A percentile compares a stretch with the other conserved stretches of the same genome.
Conservation (phyloP, 176 grass and related monocot genomes). For the Juncus effusus region DNA sequence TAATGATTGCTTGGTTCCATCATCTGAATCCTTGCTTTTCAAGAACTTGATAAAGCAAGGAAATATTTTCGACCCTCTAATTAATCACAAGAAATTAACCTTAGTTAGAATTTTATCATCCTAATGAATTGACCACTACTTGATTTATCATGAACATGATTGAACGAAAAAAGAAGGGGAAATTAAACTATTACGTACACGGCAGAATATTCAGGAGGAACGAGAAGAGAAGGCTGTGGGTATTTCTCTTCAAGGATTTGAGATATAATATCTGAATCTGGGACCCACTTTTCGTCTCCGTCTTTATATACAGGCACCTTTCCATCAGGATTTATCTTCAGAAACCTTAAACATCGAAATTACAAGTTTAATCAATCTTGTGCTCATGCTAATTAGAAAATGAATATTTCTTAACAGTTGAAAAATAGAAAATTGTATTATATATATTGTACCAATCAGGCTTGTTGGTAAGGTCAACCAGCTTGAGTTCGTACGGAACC, state of each 20-base stretch:
- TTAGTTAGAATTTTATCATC: not conserved
- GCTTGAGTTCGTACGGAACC: conserved; percentile 60
- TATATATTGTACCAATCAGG: conserved; percentile 54
- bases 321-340: conserved; percentile 72
- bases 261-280: conserved; percentile 78
- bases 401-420: not conserved
- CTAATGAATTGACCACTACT: not conserved
- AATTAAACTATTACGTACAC: conserved; percentile 37
- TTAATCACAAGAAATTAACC: conserved; percentile 16
- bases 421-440: conserved; percentile 5
- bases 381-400: not conserved
- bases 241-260: conserved; percentile 77
- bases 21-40: conserved; percentile 80
- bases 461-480: conserved; percentile 66
- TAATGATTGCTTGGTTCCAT: conserved; percentile 62
- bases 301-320: conserved; percentile 76
- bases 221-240: conserved; percentile 58
- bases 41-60: conserved; percentile 58
- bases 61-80: conserved; percentile 88
- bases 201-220: conserved; percentile 57
- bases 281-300: conserved; percentile 65
- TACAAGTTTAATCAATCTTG: not conserved
- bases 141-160: not conserved
- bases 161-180: not conserved
- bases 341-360: conserved; percentile 45